Base-by-base conservation (phyloP, 176 grass and related monocot genomes). In the Pharus latifolius region DNA sequence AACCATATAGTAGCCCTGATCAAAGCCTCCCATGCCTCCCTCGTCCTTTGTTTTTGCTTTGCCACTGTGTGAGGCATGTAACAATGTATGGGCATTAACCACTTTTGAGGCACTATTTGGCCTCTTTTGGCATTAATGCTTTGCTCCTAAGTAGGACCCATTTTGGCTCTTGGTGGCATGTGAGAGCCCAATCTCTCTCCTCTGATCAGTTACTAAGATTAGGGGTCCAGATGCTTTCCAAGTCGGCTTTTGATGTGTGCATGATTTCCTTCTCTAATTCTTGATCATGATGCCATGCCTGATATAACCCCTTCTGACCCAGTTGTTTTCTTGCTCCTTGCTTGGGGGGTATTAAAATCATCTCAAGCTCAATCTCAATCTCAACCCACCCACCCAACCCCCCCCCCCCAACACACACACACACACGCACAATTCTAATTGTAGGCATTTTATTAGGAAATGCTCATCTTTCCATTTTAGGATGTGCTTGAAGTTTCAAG, bases 361-460 rank as follows among this genome's bases (percentile, higher is more conserved):
- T 59, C 14, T 25, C 70, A 40, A 29, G 29, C 51, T 28, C 15
- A 4, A n/a, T n/a, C n/a, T n/a, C n/a, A n/a, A n/a, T n/a, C 55
- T n/a, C 56, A 42, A 42, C 17, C 42, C 20, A 10, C 64, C 65
- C 27, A 24, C 63, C 16, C 53, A 58, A 49, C 73, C 45, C 46
- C n/a, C n/a, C n/a, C n/a, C n/a, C n/a, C n/a, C n/a, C n/a, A n/a
- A n/a, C n/a, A n/a, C n/a, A n/a, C n/a, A n/a, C n/a, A n/a, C n/a
- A n/a, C n/a, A n/a, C n/a, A n/a, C n/a, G n/a, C n/a, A n/a, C n/a
- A n/a, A 25, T 78, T 64, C 75, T 43, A 77, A 78, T 69, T 99
- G 90, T 67, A 76, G 87, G 51, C 84, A 75, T 85, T 85, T 63
- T 91, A 88, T 99, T 86, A 81, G 90, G 90, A 94, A 94, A 86